Base-by-base conservation (phyloP, 1,284 basidiomycete species). In the Apiotrichum domesticum region DNA sequence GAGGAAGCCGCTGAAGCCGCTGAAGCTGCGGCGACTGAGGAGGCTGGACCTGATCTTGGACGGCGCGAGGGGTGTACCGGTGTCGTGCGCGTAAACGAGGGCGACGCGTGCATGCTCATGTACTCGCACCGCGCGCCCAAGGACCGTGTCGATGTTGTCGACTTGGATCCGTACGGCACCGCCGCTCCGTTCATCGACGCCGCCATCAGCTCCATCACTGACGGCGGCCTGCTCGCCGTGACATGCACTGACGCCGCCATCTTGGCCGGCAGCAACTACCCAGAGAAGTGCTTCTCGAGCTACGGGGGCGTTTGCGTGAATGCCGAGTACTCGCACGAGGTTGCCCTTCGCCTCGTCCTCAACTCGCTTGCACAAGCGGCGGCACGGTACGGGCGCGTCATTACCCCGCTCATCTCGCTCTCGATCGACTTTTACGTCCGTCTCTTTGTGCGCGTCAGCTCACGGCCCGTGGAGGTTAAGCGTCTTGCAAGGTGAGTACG, bases 351-450 rank as follows among this genome's bases (percentile, higher is more conserved):
- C 14, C 83, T 98, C 1, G 87, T 98, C 8, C 82, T 98, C 11
- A 85, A 95, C 74, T 80, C 88, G 0, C 78, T 98, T 43, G 87
- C 92, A 0, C 87, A 85, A 0, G 86, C 91, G 2, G 96, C 95
- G 0, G 85, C 88, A 14, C 83, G 92, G 65, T 98, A 98, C 69
- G 94, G 95, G 0, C 85, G 92, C 47, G 88, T 86, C 70, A 91
- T 98, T 63, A 84, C 89, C 63, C 95, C 95, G 1, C 77, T 97
- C n/a, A 75, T 98, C 6, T 93, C 88, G 0, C 81, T 99, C 40
- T 95, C 91, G 10, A 97, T 99, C 71, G 96, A 98, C 72, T 99
- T 98, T 72, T 98, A 99, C 74, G 86, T 97, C 33, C 87, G 96
- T 6, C 74, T 98, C 13, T 99, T 98, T 70, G 84, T 98, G 9